These are phyloP conservation scores for Pugionium cornutum DNA, from an alignment of 345 rosid genomes.

Conservation along the genomic window DNA sequence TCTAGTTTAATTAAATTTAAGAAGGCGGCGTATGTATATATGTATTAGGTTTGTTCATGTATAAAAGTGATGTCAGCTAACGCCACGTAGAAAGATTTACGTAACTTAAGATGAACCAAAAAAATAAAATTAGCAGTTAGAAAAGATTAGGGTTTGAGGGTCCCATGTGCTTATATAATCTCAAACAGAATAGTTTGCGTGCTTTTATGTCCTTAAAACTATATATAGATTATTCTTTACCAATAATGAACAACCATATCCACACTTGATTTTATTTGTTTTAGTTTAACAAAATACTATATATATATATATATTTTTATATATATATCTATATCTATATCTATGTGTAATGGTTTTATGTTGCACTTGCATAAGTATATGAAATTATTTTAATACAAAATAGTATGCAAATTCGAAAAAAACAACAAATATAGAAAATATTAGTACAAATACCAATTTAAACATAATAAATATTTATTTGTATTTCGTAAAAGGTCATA, in stretches of 20 bases:
- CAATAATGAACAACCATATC: conserved; percentile 38
- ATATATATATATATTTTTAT: neutral
- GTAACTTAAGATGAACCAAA: neutral
- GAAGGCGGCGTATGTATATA: neutral
- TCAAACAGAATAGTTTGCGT: conserved; percentile 35
- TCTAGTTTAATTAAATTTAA: too few relatives aligned
- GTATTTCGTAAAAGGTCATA: neutral
- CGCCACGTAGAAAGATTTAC: conserved; percentile 30
- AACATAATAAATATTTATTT: neutral
- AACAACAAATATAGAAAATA: neutral
- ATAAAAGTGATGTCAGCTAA: conserved; percentile 17
- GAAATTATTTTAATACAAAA: neutral
- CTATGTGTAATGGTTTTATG: neutral
- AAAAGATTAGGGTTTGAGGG: conserved; percentile 36
- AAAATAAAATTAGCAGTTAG: neutral
- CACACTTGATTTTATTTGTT: conserved; percentile 15
- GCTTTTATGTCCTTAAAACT: conserved; percentile 33
- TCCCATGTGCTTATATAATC: conserved; percentile 30
- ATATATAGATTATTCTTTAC: conserved; percentile 18
- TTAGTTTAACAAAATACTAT: neutral
- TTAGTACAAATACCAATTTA: neutral
- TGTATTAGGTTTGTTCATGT: neutral
- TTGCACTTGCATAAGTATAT: neutral
- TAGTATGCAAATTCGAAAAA: neutral
- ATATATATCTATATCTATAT: neutral